Conservation (phyloP, 805 yeast species). For the Candida maris region DNA sequence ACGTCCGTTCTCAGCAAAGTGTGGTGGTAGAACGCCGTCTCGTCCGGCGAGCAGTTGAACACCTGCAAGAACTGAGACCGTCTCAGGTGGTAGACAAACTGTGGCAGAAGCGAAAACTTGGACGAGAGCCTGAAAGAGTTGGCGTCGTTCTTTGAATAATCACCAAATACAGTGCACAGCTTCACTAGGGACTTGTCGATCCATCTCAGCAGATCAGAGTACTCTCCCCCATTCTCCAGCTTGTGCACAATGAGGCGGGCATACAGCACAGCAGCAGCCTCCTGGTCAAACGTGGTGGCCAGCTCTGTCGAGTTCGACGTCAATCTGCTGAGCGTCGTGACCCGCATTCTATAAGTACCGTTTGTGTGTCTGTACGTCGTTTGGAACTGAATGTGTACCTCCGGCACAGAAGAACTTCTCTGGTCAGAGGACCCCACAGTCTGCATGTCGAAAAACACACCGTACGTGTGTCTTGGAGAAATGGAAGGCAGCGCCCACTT, state of each 20-base stretch:
- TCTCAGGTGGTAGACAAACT: constrained; percentile 91
- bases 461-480: constrained; percentile 86
- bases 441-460: constrained; percentile 80
- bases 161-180: constrained; percentile 90
- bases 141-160: constrained; percentile 83
- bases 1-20: constrained; percentile 88
- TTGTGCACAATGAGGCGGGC: constrained; percentile 88
- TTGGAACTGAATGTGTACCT: constrained; percentile 61
- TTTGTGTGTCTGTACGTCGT: constrained; percentile 95
- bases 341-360: constrained; percentile 84
- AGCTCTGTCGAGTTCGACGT: constrained; percentile 49
- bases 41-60: constrained; percentile 98
- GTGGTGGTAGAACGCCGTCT: constrained; percentile 95
- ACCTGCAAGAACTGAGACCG: constrained; percentile 95
- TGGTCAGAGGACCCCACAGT: constrained; percentile 46
- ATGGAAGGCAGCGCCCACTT: constrained; percentile 83
- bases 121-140: constrained; percentile 78
- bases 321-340: constrained; percentile 72
- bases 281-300: constrained; percentile 84
- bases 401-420: constrained; percentile 33
- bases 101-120: constrained; percentile 86
- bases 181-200: constrained; percentile 87
- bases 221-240: constrained; percentile 70
- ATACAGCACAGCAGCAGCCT: constrained; percentile 94
- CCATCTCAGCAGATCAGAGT: constrained; percentile 89